Conservation (phyloP, 352 stramenopile genomes). For the Halophytophthora batemanensis region DNA sequence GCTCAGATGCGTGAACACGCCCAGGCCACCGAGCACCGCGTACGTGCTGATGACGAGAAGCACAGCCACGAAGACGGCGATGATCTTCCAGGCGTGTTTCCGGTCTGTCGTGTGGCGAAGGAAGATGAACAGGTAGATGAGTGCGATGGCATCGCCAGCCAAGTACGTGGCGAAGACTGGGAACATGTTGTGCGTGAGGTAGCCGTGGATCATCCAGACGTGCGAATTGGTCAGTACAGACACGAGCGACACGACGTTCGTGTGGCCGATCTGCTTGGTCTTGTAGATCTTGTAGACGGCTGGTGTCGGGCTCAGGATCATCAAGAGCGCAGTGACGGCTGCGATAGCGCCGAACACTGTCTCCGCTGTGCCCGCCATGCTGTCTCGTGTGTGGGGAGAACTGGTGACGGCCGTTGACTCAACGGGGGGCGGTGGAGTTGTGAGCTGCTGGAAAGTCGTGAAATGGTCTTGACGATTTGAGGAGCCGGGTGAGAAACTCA, state of each 20-base stretch:
- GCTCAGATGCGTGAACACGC: slow-evolving; percentile 27
- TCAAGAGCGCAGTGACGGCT: slow-evolving; percentile 35
- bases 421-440: slow-evolving; percentile 1
- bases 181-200: slow-evolving; percentile 37
- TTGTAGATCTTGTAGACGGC: slow-evolving; percentile 42
- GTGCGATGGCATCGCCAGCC: slow-evolving; percentile 23
- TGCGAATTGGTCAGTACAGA: slow-evolving; percentile 41
- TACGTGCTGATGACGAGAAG: slow-evolving; percentile 37
- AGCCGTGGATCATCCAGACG: slow-evolving; percentile 45
- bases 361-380: slow-evolving; percentile 26
- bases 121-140: slow-evolving; percentile 30
- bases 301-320: slow-evolving; percentile 40
- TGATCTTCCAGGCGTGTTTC: slow-evolving; percentile 11
- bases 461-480: no score
- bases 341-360: slow-evolving; percentile 32
- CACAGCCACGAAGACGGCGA: slow-evolving; percentile 21
- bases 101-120: slow-evolving; percentile 22
- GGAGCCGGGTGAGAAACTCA: no score
- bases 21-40: slow-evolving; percentile 25
- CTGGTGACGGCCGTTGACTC: background rate
- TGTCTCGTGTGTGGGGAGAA: background rate
- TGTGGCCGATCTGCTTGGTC: slow-evolving; percentile 36
- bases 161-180: slow-evolving; percentile 36
- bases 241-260: slow-evolving; percentile 39
- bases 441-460: no score